These are phyloP conservation scores for Sextonia rubra DNA, from an alignment of 164 flowering plant species.

Conservation along the genomic window DNA sequence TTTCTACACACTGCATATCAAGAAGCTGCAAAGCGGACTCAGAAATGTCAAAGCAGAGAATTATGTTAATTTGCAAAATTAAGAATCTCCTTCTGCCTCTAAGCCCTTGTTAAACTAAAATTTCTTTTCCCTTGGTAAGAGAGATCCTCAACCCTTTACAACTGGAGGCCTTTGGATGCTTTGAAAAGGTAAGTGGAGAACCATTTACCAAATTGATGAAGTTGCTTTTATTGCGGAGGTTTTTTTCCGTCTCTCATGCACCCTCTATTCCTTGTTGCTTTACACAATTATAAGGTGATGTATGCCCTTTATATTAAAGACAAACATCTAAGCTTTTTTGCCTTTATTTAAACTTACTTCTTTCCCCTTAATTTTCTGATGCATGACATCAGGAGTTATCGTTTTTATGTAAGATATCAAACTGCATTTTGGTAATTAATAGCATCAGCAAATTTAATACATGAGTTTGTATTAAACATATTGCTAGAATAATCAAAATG, in stretches of 20 bases:
- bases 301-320: neutral
- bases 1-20: neutral
- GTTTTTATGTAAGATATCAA: neutral
- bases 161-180: no score
- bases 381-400: neutral
- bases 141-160: no score
- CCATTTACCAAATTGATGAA: no score
- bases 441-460: neutral
- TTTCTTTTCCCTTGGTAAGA: no score
- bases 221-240: neutral
- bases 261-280: neutral
- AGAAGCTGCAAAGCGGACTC: neutral
- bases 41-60: no score
- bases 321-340: neutral
- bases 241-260: neutral
- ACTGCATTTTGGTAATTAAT: neutral
- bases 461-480: neutral
- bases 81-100: no score
- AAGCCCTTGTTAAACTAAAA: no score
- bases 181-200: no score
- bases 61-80: no score
- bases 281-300: neutral
- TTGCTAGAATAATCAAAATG: neutral
- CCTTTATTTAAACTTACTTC: neutral
- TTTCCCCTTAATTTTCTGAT: neutral